phyloP scores from a whole-genome alignment of 2,329 filamentous ascomycete genomes.

The Penicillium oxalicum region DNA sequence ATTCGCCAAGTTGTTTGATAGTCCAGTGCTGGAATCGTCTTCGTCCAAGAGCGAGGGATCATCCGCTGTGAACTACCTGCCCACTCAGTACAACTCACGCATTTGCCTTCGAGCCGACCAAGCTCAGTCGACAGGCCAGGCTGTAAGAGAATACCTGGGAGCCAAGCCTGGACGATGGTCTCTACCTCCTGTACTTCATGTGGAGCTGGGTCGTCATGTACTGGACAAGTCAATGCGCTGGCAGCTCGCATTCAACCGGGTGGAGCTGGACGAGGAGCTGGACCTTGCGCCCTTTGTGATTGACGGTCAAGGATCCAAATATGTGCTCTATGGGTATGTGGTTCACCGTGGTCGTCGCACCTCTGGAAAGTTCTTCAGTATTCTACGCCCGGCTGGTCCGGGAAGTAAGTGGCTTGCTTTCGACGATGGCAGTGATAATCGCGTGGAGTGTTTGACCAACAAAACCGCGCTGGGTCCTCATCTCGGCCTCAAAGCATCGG shows the following conservation, averaged over 20 bases:
- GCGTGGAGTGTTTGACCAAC: conserved; percentile 52
- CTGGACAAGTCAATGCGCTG: conserved; percentile 52
- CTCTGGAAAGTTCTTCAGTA: conserved; percentile 55
- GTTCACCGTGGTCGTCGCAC: conserved; percentile 55
- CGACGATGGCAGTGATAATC: conserved; percentile 50
- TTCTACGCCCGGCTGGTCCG: conserved; percentile 53
- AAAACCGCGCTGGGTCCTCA: conserved; percentile 50
- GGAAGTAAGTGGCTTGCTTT: conserved; percentile 56
- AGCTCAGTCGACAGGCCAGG: conserved; percentile 34
- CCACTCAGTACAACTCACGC: conserved; percentile 34
- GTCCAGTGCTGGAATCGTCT: conserved; percentile 19
- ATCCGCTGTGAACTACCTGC: conserved; percentile 29
- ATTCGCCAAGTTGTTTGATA: conserved; percentile 46
- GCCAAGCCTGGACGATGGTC: conserved; percentile 36
- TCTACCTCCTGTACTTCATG: conserved; percentile 46
- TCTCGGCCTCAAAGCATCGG: conserved; percentile 41
- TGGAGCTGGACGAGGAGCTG: conserved; percentile 52
- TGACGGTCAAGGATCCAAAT: conserved; percentile 37
- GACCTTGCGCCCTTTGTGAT: conserved; percentile 37
- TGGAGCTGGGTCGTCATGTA: conserved; percentile 54
- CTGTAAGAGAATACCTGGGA: conserved; percentile 28
- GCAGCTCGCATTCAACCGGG: conserved; percentile 51
- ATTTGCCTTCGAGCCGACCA: conserved; percentile 36
- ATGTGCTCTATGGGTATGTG: conserved; percentile 55
- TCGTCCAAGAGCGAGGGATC: conserved; percentile 15